Evolutionary conservation across 23 red algal genomes (phyloP).

Genomic region (Gracilaria gracilis): DNA sequence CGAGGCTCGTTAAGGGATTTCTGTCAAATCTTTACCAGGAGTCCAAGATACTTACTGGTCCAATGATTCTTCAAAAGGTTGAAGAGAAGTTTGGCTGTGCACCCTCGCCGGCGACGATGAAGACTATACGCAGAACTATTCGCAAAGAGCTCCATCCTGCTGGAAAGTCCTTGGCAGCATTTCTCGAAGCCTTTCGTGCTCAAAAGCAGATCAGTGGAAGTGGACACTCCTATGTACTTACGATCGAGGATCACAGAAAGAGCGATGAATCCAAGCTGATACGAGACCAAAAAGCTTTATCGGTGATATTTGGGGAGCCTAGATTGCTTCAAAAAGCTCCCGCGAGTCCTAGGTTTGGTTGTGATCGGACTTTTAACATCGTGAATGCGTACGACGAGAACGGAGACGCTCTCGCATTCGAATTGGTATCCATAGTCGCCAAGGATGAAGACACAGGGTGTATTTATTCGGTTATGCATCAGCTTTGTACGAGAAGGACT

Average conservation of each 20-base stretch:
- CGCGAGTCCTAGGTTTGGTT: neutral
- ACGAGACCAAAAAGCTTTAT: neutral
- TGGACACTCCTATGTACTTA: neutral
- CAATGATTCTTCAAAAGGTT: neutral
- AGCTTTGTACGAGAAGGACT: neutral
- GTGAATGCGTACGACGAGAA: neutral
- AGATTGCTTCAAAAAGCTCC: neutral
- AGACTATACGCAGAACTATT: neutral
- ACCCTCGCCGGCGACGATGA: neutral
- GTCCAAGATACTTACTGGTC: neutral
- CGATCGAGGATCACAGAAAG: neutral
- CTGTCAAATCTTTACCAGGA: neutral
- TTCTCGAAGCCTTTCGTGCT: neutral
- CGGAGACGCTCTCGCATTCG: neutral
- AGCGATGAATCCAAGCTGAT: neutral
- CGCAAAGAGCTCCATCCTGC: neutral
- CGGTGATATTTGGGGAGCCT: neutral
- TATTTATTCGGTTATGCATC: neutral
- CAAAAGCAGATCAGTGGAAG: neutral
- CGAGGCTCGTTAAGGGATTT: neutral
- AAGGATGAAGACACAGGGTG: slow-evolving; percentile 21
- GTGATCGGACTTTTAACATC: slow-evolving; percentile 15
- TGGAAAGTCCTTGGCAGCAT: neutral
- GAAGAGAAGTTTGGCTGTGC: neutral
- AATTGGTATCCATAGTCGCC: slow-evolving; percentile 21